phyloP scores from a whole-genome alignment of 306 rosid genomes.

The Quercus variabilis region DNA sequence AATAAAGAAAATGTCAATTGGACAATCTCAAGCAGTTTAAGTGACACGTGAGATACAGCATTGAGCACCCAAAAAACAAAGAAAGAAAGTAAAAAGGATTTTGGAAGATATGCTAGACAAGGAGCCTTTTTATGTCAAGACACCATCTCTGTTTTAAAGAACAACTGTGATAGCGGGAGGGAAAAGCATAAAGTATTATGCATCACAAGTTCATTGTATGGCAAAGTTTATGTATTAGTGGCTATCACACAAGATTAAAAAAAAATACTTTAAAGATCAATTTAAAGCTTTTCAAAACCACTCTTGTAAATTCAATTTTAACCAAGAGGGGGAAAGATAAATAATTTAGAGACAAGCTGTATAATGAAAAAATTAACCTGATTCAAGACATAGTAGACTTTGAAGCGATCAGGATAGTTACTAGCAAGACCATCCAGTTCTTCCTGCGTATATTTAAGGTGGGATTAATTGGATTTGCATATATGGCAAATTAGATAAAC shows the following conservation, averaged over 20 bases:
- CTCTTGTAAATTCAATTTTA: neutral
- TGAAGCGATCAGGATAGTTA: conserved; percentile 69
- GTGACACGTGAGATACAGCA: neutral
- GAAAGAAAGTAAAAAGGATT: neutral
- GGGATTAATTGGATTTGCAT: neutral
- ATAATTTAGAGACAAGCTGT: conserved; percentile 5
- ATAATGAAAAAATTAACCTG: conserved; percentile 51
- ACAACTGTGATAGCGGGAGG: neutral
- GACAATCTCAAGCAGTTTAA: neutral
- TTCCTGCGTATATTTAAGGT: conserved; percentile 48
- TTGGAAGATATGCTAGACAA: neutral
- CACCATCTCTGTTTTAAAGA: too few species aligned
- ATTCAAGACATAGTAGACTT: conserved; percentile 71
- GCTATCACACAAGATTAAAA: neutral
- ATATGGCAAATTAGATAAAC: neutral
- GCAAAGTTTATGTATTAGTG: neutral
- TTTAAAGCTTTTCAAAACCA: neutral
- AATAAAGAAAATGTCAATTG: neutral
- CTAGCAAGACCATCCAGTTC: conserved; percentile 74
- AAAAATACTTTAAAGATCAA: neutral
- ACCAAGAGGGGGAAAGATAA: neutral
- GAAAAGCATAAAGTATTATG: neutral
- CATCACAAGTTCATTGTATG: neutral
- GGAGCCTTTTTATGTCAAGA: neutral
- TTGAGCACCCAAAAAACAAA: neutral